Percentiles rank a stretch among this genome's conserved stretches.
phyloP scores from a whole-genome alignment of 2,329 filamentous ascomycete genomes.

The Aspergillus thermomutatus region DNA sequence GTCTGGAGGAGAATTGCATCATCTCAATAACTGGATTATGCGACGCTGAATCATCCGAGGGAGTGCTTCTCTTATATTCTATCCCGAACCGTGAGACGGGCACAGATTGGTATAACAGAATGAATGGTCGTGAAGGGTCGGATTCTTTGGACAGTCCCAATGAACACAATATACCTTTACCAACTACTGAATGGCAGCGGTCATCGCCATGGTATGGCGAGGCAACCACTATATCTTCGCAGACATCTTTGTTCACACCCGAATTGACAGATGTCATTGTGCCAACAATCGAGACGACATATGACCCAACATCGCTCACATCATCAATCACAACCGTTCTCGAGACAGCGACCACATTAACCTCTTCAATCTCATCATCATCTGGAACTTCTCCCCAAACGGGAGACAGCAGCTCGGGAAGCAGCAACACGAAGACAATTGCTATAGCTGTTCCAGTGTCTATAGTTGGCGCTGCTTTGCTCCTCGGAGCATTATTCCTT shows the following conservation, averaged over 20 bases:
- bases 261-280: neutral
- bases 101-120: neutral
- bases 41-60: neutral
- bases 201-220: neutral
- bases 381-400: neutral
- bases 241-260: neutral
- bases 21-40: neutral
- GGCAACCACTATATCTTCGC: neutral
- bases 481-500: conserved; percentile 25
- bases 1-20: neutral
- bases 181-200: neutral
- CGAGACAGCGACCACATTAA: neutral
- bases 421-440: conserved; percentile 19
- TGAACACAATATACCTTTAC: neutral
- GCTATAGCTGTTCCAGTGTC: conserved; percentile 34
- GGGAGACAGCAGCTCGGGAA: neutral
- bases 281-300: neutral
- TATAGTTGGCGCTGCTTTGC: conserved; percentile 21
- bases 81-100: neutral
- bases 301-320: neutral
- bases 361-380: neutral
- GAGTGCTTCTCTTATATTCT: neutral
- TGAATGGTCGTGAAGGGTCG: neutral
- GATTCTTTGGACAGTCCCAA: neutral
- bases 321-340: neutral